phyloP scores from a whole-genome alignment of 2,329 filamentous ascomycete genomes.

The Penicillium sp. region DNA sequence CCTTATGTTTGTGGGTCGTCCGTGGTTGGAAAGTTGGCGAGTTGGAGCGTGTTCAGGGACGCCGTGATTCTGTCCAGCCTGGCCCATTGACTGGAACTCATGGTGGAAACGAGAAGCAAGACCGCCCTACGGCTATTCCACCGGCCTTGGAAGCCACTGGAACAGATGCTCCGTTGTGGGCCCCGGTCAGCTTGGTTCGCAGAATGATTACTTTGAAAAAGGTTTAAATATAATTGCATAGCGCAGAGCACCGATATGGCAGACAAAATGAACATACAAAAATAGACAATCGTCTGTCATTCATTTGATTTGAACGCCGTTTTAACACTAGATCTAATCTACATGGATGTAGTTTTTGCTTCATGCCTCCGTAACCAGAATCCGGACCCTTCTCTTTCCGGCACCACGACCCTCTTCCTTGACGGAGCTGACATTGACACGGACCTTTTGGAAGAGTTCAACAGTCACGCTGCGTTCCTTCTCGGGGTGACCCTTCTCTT shows the following conservation, averaged over 20 bases:
- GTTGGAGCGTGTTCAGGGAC: conserved; percentile 19
- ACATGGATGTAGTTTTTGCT: conserved; percentile 16
- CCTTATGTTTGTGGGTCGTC: conserved; percentile 48
- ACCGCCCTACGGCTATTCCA: conserved; percentile 1
- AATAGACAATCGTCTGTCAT: background rate
- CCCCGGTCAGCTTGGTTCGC: conserved; percentile 28
- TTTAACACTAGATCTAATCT: conserved; percentile 14
- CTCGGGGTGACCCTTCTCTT: conserved; percentile 50
- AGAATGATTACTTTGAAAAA: conserved; percentile 34
- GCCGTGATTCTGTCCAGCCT: conserved; percentile 11
- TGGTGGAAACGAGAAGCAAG: conserved; percentile 14
- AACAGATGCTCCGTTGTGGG: conserved; percentile 25
- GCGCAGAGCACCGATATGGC: background rate
- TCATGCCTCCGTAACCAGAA: conserved; percentile 40
- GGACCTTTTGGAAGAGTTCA: conserved; percentile 89
- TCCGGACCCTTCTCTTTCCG: conserved; percentile 74
- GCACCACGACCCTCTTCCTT: conserved; percentile 78
- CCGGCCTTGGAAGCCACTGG: conserved; percentile 2
- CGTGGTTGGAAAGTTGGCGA: conserved; percentile 44
- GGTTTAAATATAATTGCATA: conserved; percentile 24
- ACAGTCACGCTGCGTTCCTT: conserved; percentile 52
- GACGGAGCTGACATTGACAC: conserved; percentile 84
- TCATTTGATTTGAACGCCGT: conserved; percentile 10
- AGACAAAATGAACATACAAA: background rate
- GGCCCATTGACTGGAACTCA: conserved; percentile 17